phyloP scores from a whole-genome alignment of 768 basidiomycete genomes.

The Holtermanniella nyarrowii region DNA sequence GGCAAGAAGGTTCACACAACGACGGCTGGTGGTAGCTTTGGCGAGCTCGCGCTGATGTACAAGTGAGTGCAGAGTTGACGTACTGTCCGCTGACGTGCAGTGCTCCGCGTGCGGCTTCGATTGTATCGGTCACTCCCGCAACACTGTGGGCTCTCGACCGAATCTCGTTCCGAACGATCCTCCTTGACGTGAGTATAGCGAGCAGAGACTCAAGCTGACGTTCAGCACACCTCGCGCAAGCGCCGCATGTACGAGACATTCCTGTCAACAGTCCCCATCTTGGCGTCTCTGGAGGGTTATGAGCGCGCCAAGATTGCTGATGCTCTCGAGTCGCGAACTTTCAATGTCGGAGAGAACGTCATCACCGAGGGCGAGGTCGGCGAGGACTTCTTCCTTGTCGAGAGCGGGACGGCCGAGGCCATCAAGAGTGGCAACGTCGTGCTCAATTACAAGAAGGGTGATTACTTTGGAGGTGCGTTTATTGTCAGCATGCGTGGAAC shows the following conservation, averaged over 20 bases:
- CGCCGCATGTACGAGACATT: constrained; percentile 96
- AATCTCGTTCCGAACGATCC: constrained; percentile 95
- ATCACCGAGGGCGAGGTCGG: constrained; percentile 90
- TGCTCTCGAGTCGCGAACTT: constrained; percentile 72
- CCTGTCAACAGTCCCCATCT: constrained; percentile 75
- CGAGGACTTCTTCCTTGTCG: constrained; percentile 94
- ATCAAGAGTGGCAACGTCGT: constrained; percentile 58
- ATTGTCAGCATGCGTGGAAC: neutral
- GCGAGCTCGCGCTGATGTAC: constrained; percentile 96
- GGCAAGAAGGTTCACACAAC: constrained; percentile 70
- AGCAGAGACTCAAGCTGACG: neutral
- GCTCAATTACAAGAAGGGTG: constrained; percentile 70
- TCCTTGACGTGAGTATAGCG: constrained; percentile 53
- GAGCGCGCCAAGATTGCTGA: constrained; percentile 97
- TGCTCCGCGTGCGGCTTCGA: constrained; percentile 88
- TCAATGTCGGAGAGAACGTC: constrained; percentile 74
- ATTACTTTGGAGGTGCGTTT: constrained; percentile 89
- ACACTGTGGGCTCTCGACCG: constrained; percentile 94
- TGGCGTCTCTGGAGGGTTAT: constrained; percentile 71
- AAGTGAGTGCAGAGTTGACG: constrained; percentile 44
- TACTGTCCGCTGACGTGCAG: constrained; percentile 15
- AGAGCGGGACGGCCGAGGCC: constrained; percentile 81
- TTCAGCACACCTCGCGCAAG: constrained; percentile 64
- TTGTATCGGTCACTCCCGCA: constrained; percentile 62
- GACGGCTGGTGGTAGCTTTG: constrained; percentile 75